phyloP scores from a whole-genome alignment of 1,139 yeast species.

The Hyphopichia fennica region DNA sequence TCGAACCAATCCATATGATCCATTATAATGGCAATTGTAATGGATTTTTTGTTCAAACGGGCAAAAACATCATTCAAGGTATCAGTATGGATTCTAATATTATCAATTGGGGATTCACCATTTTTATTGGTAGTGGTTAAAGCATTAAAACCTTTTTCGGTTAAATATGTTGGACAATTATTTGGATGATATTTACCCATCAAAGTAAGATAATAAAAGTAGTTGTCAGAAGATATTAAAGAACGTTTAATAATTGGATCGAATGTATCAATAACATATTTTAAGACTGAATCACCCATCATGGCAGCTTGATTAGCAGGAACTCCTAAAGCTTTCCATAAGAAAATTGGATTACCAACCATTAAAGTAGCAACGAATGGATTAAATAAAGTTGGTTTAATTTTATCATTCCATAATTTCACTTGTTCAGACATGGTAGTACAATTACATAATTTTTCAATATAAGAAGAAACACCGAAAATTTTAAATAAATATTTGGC shows the following conservation, averaged over 20 bases:
- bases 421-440: constrained; percentile 61
- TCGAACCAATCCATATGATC: constrained; percentile 94
- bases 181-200: constrained; percentile 58
- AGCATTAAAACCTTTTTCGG: constrained; percentile 54
- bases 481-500: constrained; percentile 59
- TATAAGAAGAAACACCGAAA: constrained; percentile 53
- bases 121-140: constrained; percentile 37
- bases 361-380: constrained; percentile 66
- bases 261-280: constrained; percentile 73
- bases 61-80: constrained; percentile 73
- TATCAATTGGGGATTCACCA: constrained; percentile 50
- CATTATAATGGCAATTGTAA: constrained; percentile 81
- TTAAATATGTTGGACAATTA: constrained; percentile 78
- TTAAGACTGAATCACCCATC: constrained; percentile 71
- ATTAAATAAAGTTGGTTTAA: constrained; percentile 70
- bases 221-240: constrained; percentile 68
- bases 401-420: constrained; percentile 57
- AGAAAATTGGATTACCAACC: constrained; percentile 76
- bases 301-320: constrained; percentile 80
- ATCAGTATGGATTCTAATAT: constrained; percentile 77
- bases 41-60: constrained; percentile 58
- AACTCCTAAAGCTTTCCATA: constrained; percentile 87
- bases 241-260: constrained; percentile 71
- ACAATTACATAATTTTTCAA: constrained; percentile 58
- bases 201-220: constrained; percentile 72